These are phyloP conservation scores for Cordyceps cicadae DNA, from an alignment of 2,329 filamentous ascomycete genomes.

Conservation along the genomic window DNA sequence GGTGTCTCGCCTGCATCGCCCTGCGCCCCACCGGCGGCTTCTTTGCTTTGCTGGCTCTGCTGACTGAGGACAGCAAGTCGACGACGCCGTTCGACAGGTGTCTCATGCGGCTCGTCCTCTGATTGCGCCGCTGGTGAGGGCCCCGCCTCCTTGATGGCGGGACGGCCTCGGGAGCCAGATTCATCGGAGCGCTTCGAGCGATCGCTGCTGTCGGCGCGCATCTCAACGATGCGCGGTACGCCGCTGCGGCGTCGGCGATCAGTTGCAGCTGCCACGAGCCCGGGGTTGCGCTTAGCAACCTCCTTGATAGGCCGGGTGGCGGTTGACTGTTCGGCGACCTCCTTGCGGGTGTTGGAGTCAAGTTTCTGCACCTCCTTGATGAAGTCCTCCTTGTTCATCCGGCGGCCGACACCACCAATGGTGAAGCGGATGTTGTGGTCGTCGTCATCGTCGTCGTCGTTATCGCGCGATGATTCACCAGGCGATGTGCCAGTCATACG, in stretches of 20 bases:
- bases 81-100: conserved; percentile 59
- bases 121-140: conserved; percentile 4
- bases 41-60: conserved; percentile 12
- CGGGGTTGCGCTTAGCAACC: conserved; percentile 30
- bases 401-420: conserved; percentile 60
- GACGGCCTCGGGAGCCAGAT: conserved; percentile 5
- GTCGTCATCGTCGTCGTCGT: conserved; percentile 58
- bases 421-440: conserved; percentile 69
- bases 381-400: conserved; percentile 76
- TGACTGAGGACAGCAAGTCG: conserved; percentile 44
- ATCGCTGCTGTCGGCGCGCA: background rate
- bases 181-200: background rate
- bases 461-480: conserved; percentile 32
- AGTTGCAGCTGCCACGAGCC: background rate
- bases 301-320: conserved; percentile 41
- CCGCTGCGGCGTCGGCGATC: background rate
- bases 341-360: conserved; percentile 54
- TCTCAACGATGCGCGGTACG: conserved; percentile 11
- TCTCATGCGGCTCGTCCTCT: conserved; percentile 38
- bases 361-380: conserved; percentile 65
- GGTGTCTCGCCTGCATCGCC: conserved; percentile 56
- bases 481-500: conserved; percentile 12
- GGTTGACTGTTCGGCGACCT: conserved; percentile 43
- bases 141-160: background rate
- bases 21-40: background rate